These are phyloP conservation scores for Chaetomiaceae sp. DNA, from an alignment of 2,329 filamentous ascomycete species.

Conservation along the genomic window DNA sequence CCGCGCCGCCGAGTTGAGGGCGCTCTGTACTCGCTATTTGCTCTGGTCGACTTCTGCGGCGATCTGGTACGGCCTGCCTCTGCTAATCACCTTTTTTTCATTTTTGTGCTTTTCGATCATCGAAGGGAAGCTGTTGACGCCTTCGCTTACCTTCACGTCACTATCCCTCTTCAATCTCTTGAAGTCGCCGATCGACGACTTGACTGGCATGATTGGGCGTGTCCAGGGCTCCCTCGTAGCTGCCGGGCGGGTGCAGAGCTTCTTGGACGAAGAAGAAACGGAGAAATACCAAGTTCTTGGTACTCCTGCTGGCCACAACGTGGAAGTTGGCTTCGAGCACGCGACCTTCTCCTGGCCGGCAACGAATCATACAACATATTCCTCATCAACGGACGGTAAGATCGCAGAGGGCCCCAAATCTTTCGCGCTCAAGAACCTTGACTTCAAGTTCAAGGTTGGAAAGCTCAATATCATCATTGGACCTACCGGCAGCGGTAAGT, in stretches of 20 bases:
- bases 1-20: conserved; percentile 67
- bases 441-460: conserved; percentile 13
- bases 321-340: conserved; percentile 12
- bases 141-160: conserved; percentile 89
- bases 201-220: conserved; percentile 96
- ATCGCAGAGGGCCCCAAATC: conserved; percentile 7
- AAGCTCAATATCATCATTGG: conserved; percentile 57
- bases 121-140: conserved; percentile 82
- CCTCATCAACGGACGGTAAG: conserved; percentile 6
- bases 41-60: conserved; percentile 87
- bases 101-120: conserved; percentile 87
- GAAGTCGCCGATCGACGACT: conserved; percentile 84
- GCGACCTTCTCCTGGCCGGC: conserved; percentile 12
- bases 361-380: conserved; percentile 5
- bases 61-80: conserved; percentile 92
- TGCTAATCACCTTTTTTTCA: conserved; percentile 90
- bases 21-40: conserved; percentile 76
- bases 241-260: conserved; percentile 89
- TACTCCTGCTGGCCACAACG: background rate
- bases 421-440: conserved; percentile 9
- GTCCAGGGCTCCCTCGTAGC: conserved; percentile 80
- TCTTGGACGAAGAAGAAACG: conserved; percentile 85
- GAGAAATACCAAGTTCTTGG: conserved; percentile 71
- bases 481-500: conserved; percentile 20
- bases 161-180: conserved; percentile 91